Evolutionary conservation across 352 stramenopile genomes (phyloP).

Genomic region (Pythium myriotylum): DNA sequence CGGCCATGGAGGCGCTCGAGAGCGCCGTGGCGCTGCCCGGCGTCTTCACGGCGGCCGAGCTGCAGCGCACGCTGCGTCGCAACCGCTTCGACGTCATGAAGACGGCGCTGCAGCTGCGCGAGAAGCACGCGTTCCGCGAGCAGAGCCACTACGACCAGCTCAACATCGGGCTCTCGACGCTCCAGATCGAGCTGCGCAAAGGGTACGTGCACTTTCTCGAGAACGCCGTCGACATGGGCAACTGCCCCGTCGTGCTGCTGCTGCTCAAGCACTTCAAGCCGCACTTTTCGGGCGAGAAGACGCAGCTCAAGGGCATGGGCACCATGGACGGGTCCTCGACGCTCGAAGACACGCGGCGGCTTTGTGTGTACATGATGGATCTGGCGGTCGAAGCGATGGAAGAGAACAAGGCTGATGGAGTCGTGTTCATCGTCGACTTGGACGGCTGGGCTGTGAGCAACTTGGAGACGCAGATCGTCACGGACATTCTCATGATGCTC

Average conservation of each 20-base stretch:
- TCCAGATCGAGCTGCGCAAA: slow-evolving; percentile 73
- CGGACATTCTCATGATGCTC: slow-evolving; percentile 58
- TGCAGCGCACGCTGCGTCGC: slow-evolving; percentile 61
- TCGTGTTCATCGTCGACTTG: slow-evolving; percentile 73
- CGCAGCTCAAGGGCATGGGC: slow-evolving; percentile 55
- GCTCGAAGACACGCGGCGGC: slow-evolving; percentile 61
- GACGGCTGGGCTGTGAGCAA: slow-evolving; percentile 50
- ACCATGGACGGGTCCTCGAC: slow-evolving; percentile 63
- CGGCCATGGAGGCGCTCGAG: slow-evolving; percentile 62
- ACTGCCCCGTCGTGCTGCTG: slow-evolving; percentile 62
- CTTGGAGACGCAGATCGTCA: slow-evolving; percentile 66
- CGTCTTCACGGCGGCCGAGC: slow-evolving; percentile 54
- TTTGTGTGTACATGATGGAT: slow-evolving; percentile 81
- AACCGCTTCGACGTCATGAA: slow-evolving; percentile 73
- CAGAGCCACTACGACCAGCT: slow-evolving; percentile 57
- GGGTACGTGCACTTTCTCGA: slow-evolving; percentile 77
- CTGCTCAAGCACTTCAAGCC: slow-evolving; percentile 68
- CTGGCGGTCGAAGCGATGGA: slow-evolving; percentile 76
- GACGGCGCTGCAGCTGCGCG: slow-evolving; percentile 63
- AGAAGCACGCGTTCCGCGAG: slow-evolving; percentile 59
- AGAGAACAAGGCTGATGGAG: slow-evolving; percentile 55
- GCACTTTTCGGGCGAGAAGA: slow-evolving; percentile 57
- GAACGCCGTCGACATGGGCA: slow-evolving; percentile 46
- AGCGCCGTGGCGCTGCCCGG: slow-evolving; percentile 68
- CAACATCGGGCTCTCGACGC: slow-evolving; percentile 56